Evolutionary conservation across 495 filamentous ascomycete species (phyloP).

Genomic region (Aspergillus olivimuriae): DNA sequence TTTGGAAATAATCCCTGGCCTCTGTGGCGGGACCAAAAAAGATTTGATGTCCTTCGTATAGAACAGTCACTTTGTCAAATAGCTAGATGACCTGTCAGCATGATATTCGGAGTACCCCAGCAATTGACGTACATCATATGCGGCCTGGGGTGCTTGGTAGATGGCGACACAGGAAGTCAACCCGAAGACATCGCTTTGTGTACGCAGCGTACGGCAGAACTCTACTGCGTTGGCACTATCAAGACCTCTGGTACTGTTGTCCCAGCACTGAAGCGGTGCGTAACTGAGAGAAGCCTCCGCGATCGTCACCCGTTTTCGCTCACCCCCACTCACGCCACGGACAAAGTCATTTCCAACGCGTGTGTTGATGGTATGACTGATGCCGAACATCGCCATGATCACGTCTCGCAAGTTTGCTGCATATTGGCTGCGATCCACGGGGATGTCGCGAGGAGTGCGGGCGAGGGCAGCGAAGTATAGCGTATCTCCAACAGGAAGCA

Average conservation of each 20-base stretch:
- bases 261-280: conserved; percentile 62
- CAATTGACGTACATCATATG: conserved; percentile 42
- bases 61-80: conserved; percentile 48
- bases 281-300: conserved; percentile 9
- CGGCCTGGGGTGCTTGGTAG: conserved; percentile 73
- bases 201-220: conserved; percentile 54
- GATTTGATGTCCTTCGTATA: conserved; percentile 54
- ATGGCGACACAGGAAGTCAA: conserved; percentile 65
- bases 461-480: conserved; percentile 52
- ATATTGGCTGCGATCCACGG: conserved; percentile 39
- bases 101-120: not conserved
- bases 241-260: conserved; percentile 72
- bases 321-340: conserved; percentile 70
- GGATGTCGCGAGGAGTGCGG: conserved; percentile 36
- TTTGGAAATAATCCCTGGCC: conserved; percentile 50
- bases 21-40: conserved; percentile 49
- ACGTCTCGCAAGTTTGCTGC: conserved; percentile 43
- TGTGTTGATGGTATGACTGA: conserved; percentile 67
- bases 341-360: conserved; percentile 67
- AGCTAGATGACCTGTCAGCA: conserved; percentile 16
- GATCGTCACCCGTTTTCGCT: conserved; percentile 36
- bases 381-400: conserved; percentile 57
- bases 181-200: conserved; percentile 63
- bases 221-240: conserved; percentile 74
- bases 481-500: conserved; percentile 58